These are phyloP conservation scores for Citrus cavaleriei DNA, from an alignment of 345 rosid genomes.

Conservation along the genomic window DNA sequence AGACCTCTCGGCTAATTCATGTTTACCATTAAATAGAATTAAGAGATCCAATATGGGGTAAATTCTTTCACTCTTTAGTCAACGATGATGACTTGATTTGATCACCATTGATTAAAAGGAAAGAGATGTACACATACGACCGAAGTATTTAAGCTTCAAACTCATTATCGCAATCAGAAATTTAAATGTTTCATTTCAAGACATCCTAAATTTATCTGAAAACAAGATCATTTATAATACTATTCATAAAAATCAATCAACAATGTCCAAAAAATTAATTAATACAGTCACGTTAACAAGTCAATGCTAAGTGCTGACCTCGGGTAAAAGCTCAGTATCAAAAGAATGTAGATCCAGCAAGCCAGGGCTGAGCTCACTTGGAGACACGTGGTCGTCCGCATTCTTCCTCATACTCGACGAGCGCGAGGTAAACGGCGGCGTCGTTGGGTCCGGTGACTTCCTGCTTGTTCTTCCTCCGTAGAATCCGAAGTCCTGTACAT, in stretches of 20 bases:
- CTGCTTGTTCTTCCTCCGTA: conserved; percentile 22
- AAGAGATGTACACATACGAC: not conserved
- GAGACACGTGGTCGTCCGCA: conserved; percentile 29
- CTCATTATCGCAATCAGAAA: not conserved
- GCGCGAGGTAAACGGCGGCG: conserved; percentile 30
- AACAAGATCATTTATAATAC: not conserved
- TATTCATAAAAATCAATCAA: not conserved
- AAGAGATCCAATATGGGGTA: not conserved
- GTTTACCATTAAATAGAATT: not conserved
- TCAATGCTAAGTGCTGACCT: conserved; percentile 17
- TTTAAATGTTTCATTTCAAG: not conserved
- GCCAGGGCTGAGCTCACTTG: conserved; percentile 42
- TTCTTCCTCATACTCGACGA: conserved; percentile 44
- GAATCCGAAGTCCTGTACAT: conserved; percentile 32
- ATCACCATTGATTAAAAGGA: too few species aligned
- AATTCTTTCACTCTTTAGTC: not conserved
- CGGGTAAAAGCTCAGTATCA: conserved; percentile 55
- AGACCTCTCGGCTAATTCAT: not conserved
- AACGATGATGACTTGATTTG: not conserved
- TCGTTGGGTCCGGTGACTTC: conserved; percentile 23
- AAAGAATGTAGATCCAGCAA: conserved; percentile 61
- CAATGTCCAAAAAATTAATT: not conserved
- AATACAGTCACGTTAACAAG: not conserved
- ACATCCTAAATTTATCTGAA: not conserved
- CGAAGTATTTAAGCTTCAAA: not conserved